A percentile compares a stretch with the other conserved stretches of the same genome.
Conservation (phyloP, 306 rosid species). For the Cucumis cinereus region DNA sequence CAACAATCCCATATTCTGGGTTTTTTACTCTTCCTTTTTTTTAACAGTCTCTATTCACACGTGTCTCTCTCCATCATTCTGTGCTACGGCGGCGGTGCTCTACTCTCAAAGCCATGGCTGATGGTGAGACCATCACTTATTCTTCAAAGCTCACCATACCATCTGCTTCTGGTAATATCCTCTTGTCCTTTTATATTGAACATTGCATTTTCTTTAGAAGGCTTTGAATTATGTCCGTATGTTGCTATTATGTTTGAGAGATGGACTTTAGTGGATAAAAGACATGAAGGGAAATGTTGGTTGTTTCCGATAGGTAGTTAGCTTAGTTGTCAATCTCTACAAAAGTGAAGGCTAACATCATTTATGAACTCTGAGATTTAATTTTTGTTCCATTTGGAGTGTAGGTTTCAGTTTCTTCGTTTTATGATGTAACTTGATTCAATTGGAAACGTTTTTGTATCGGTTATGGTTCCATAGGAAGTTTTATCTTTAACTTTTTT, state of each 20-base stretch:
- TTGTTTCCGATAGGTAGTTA: neutral
- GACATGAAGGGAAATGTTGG: neutral
- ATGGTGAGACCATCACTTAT: slow-evolving; percentile 17
- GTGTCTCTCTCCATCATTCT: slow-evolving; percentile 15
- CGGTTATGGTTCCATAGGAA: neutral
- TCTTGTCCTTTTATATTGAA: neutral
- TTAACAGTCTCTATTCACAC: slow-evolving; percentile 12
- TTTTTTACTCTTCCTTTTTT: neutral
- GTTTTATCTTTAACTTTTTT: neutral
- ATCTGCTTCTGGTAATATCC: slow-evolving; percentile 30
- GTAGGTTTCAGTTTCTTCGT: neutral
- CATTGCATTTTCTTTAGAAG: neutral
- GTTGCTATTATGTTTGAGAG: neutral
- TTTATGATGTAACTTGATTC: neutral
- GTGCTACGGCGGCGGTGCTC: slow-evolving; percentile 13
- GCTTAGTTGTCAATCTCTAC: neutral
- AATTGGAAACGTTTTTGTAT: neutral
- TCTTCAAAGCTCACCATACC: slow-evolving; percentile 20
- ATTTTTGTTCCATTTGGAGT: neutral
- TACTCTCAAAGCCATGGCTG: slow-evolving; percentile 50
- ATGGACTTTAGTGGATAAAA: neutral
- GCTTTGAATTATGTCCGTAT: neutral
- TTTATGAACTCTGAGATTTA: neutral
- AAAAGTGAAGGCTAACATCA: neutral
- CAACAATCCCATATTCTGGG: neutral